These are phyloP conservation scores for Ceratocystiopsis minuta DNA, from an alignment of 2,329 filamentous ascomycete species.

Conservation along the genomic window DNA sequence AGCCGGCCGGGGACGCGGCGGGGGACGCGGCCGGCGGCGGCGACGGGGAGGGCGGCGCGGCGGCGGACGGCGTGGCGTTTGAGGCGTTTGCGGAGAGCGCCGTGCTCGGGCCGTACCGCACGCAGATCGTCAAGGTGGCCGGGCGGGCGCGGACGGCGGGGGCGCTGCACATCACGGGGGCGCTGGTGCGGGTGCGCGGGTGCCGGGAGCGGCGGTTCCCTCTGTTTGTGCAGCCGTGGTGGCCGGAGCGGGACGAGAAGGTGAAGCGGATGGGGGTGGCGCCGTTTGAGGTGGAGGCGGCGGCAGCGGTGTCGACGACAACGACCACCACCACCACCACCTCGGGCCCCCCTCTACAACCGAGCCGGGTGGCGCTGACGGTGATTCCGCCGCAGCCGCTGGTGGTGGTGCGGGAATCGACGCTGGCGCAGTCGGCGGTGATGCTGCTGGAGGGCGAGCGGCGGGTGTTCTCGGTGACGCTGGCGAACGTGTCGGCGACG, in stretches of 20 bases:
- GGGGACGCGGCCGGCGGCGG: slow-evolving; percentile 14
- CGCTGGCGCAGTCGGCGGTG: slow-evolving; percentile 64
- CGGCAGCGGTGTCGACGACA: slow-evolving; percentile 2
- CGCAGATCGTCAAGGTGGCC: slow-evolving; percentile 56
- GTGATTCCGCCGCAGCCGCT: slow-evolving; percentile 69
- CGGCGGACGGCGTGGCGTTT: slow-evolving; percentile 23
- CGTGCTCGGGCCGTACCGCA: slow-evolving; percentile 61
- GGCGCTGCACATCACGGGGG: slow-evolving; percentile 56
- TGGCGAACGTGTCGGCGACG: slow-evolving; percentile 55
- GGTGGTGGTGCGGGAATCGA: slow-evolving; percentile 56
- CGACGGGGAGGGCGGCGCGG: not conserved
- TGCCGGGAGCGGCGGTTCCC: slow-evolving; percentile 72
- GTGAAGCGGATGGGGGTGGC: slow-evolving; percentile 57
- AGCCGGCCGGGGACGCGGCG: slow-evolving; percentile 45
- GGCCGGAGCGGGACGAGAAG: slow-evolving; percentile 48
- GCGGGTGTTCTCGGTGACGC: slow-evolving; percentile 56
- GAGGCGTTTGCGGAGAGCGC: slow-evolving; percentile 46
- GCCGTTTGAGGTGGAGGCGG: slow-evolving; percentile 23
- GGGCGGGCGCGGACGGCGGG: slow-evolving; percentile 53
- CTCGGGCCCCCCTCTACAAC: slow-evolving; percentile 22
- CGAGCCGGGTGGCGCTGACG: slow-evolving; percentile 41
- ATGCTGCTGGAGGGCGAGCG: slow-evolving; percentile 90
- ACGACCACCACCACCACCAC: not conserved
- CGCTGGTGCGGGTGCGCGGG: slow-evolving; percentile 59
- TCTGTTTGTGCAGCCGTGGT: slow-evolving; percentile 65